These are phyloP conservation scores for Fusarium pseudograminearum DNA, from an alignment of 2,329 filamentous ascomycete genomes.

Conservation along the genomic window DNA sequence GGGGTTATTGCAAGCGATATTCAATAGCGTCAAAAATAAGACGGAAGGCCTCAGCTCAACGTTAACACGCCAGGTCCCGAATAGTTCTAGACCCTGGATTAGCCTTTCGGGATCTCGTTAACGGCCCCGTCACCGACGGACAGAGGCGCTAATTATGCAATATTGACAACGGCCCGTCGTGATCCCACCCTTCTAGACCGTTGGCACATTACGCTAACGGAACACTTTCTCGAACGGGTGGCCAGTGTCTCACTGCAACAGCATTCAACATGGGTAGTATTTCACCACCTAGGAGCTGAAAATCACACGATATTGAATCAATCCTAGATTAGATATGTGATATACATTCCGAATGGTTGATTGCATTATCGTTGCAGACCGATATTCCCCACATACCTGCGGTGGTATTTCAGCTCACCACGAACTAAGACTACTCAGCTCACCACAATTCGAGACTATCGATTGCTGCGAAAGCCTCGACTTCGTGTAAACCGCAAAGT, in stretches of 20 bases:
- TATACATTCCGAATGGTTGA: no score
- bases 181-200: not conserved
- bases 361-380: not conserved
- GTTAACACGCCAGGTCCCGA: not conserved
- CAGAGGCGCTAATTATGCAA: accelerated
- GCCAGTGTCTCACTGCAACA: not conserved
- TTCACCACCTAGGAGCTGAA: no score
- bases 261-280: not conserved
- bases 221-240: not conserved
- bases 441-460: not conserved
- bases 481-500: accelerated
- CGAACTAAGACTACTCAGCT: not conserved
- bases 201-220: accelerated
- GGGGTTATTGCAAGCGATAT: not conserved
- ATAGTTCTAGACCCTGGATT: not conserved
- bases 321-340: no score
- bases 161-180: not conserved
- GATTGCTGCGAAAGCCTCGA: not conserved
- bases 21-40: not conserved
- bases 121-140: accelerated
- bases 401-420: not conserved
- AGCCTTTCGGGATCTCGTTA: not conserved
- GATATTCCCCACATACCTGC: not conserved
- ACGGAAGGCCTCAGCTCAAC: not conserved
- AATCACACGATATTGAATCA: accelerated